These are phyloP conservation scores for Coemansia interrupta DNA, from an alignment of 192 early-diverging fungal genomes.

Conservation along the genomic window DNA sequence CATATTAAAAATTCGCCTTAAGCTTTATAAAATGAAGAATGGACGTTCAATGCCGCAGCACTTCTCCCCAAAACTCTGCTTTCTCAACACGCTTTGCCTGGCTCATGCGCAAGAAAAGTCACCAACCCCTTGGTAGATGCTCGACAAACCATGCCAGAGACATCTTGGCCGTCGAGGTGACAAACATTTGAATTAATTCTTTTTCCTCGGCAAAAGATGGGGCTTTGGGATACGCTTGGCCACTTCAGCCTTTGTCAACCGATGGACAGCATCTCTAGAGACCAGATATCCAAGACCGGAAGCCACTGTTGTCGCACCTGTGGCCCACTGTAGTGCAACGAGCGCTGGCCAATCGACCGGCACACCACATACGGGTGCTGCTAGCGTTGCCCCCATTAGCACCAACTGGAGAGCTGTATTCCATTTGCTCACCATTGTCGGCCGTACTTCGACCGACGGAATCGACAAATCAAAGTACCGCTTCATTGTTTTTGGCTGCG, in stretches of 20 bases:
- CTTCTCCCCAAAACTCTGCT: no score
- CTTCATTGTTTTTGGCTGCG: conserved; percentile 76
- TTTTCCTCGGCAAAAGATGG: conserved; percentile 26
- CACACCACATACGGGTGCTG: conserved; percentile 69
- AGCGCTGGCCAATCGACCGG: conserved; percentile 53
- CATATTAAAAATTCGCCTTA: no score
- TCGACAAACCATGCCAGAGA: not conserved
- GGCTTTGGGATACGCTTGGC: conserved; percentile 47
- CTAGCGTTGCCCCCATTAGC: conserved; percentile 73
- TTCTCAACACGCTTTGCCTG: no score
- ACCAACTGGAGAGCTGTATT: conserved; percentile 85
- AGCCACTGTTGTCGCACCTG: conserved; percentile 68
- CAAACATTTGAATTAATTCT: not conserved
- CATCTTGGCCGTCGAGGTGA: not conserved
- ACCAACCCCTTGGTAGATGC: no score
- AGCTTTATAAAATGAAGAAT: no score
- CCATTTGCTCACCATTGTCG: conserved; percentile 83
- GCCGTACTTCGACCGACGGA: conserved; percentile 85
- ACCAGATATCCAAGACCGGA: conserved; percentile 72
- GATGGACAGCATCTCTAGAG: conserved; percentile 71
- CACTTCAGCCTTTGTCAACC: conserved; percentile 54
- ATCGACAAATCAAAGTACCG: conserved; percentile 89
- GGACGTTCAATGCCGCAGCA: no score
- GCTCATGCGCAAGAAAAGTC: no score
- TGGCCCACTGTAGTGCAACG: conserved; percentile 61